Base-by-base conservation (phyloP, 2,329 filamentous ascomycete genomes). In the Ceratocystis huliohia region DNA sequence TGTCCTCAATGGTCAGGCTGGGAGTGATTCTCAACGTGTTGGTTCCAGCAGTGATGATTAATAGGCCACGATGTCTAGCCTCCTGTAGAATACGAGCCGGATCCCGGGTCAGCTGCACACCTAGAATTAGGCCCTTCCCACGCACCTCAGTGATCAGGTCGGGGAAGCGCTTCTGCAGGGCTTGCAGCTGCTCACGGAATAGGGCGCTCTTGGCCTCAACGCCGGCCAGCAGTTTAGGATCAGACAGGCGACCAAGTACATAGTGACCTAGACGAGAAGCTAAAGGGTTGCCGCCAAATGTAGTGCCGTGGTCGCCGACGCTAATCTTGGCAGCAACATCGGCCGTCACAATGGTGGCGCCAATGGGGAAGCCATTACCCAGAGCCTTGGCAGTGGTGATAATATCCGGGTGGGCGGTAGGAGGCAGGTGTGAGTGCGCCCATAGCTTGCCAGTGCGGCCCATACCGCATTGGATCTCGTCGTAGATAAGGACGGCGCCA, bases 401-500 rank as follows among this genome's bases (percentile, higher is more conserved):
- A 70, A 99, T 87, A 72, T 99, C 94, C 5, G 94, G 94, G 74
- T 99, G 94, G 1, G 91, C 91, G 70, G 89, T 86, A 71, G 81
- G 78, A 45, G 89, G 88, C 28, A 94, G 81, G 67, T 81, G 80
- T 10, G 81, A 81, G 73, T 99, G 93, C 0, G 94, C 94, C 94
- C 94, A 99, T 72, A 99, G 82, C 13, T 81, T 82, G 45, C 94
- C 94, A 1, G 94, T 97, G 64, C 94, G 87, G 30, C 87, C 85
- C 44, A 99, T 80, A 65, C 94, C 94, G 75, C 91, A 96, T 77
- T 99, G 94, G 69, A 99, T 99, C 80, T 99, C 94, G 73, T 99
- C 94, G 75, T 94, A 93, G 73, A 96, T 88, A 67, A 99, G 79
- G 2, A 97, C 84, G 1, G 93, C 92, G 64, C 90, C 91, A 41